phyloP scores from a whole-genome alignment of 345 rosid genomes.

The Toxicodendron radicans region DNA sequence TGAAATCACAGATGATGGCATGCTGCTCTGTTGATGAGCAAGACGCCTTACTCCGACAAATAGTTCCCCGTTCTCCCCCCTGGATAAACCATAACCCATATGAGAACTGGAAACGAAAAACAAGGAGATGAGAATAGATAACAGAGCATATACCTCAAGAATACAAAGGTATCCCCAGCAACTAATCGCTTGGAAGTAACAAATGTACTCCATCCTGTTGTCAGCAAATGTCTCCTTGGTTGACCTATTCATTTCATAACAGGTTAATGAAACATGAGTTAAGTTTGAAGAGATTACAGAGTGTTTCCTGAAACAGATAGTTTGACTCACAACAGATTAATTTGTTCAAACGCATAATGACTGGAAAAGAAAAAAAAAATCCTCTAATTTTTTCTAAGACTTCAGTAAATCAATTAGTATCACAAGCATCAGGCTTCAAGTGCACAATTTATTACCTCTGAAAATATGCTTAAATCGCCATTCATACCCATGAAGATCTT shows the following conservation, averaged over 20 bases:
- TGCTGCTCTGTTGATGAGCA: slow-evolving; percentile 62
- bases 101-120: neutral
- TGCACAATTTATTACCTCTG: slow-evolving; percentile 52
- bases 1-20: slow-evolving; percentile 91
- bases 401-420: neutral
- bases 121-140: slow-evolving; percentile 10
- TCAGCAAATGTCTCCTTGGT: slow-evolving; percentile 90
- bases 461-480: slow-evolving; percentile 97
- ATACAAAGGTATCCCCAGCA: slow-evolving; percentile 88
- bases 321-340: neutral
- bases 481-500: slow-evolving; percentile 86
- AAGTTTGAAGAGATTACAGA: neutral
- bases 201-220: slow-evolving; percentile 97
- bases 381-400: neutral
- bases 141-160: slow-evolving; percentile 56
- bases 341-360: neutral
- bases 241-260: slow-evolving; percentile 55
- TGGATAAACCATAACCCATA: slow-evolving; percentile 22
- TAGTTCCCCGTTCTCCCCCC: slow-evolving; percentile 73
- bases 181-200: slow-evolving; percentile 85
- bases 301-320: neutral
- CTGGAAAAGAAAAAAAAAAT: neutral
- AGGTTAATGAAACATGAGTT: slow-evolving; percentile 5
- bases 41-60: slow-evolving; percentile 81
- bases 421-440: neutral